These are phyloP conservation scores for Pseudofabraea citricarpa DNA, from an alignment of 2,329 filamentous ascomycete species.

Conservation along the genomic window DNA sequence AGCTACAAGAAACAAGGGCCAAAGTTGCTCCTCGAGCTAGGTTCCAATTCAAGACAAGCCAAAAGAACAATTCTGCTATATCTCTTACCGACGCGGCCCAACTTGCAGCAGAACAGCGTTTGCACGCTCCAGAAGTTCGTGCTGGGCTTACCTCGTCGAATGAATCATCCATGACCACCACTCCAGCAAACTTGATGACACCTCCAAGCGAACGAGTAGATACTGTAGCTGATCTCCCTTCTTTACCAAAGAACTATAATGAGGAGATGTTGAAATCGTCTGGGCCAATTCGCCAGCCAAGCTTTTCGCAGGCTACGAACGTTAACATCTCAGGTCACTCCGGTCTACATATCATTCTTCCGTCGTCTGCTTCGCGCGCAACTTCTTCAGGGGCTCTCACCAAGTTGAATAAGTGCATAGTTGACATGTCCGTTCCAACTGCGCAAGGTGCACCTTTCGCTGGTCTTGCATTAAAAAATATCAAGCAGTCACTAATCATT, in stretches of 20 bases:
- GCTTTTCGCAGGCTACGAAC: slow-evolving; percentile 56
- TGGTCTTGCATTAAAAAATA: slow-evolving; percentile 62
- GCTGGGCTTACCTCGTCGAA: slow-evolving; percentile 28
- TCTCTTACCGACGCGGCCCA: slow-evolving; percentile 52
- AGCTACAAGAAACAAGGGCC: slow-evolving; percentile 65
- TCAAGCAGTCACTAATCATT: slow-evolving; percentile 67
- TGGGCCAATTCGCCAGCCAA: slow-evolving; percentile 49
- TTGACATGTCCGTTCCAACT: slow-evolving; percentile 73
- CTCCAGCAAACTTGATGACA: slow-evolving; percentile 21
- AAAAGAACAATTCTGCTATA: slow-evolving; percentile 48
- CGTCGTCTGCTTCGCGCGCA: slow-evolving; percentile 63
- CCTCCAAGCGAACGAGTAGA: slow-evolving; percentile 27
- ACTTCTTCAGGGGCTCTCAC: slow-evolving; percentile 71
- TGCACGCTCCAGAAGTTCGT: slow-evolving; percentile 29
- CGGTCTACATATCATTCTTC: slow-evolving; percentile 72
- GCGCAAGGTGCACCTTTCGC: slow-evolving; percentile 62
- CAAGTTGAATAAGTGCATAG: slow-evolving; percentile 63
- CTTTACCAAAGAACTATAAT: slow-evolving; percentile 49
- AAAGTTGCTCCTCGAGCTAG: slow-evolving; percentile 69
- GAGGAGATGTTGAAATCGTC: slow-evolving; percentile 42
- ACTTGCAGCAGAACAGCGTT: slow-evolving; percentile 42
- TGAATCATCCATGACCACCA: slow-evolving; percentile 36
- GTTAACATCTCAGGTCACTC: slow-evolving; percentile 64
- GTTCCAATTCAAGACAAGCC: slow-evolving; percentile 71
- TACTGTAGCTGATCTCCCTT: slow-evolving; percentile 33